Base-by-base conservation (phyloP, 192 early-diverging fungal species). In the Rhizophagus sp. region DNA sequence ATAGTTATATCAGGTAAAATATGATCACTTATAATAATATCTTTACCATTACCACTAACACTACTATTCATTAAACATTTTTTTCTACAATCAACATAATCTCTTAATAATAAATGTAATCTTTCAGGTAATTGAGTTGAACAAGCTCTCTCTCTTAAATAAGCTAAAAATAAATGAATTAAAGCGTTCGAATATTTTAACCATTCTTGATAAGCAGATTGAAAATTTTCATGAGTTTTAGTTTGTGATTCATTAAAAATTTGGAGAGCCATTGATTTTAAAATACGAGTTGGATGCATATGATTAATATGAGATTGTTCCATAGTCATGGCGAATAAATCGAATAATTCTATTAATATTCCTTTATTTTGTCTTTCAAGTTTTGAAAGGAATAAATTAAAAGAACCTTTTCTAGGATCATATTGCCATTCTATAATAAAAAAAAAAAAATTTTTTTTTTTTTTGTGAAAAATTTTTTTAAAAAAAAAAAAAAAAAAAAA, bases 131-230 rank as follows among this genome's bases (percentile, higher is more conserved):
- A 41, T 17, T 25, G 15, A 17, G 33, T 62, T 3, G 17, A 24
- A 61, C 22, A 44, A 30, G 68, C 66, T 39, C 36, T 27, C 24
- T 79, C 78, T 25, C 78, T 39, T 27, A 79, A 52, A 62, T 71
- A 79, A 57, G 78, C 78, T 4, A 79, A 39, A 27, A 71, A 79
- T 27, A 79, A 44, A 71, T 79, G 78, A 19, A 71, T 62, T n/a
- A 68, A 79, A 12, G 78, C 78, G 22, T 79, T 62, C 0, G 78
- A 69, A 62, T 11, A 79, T 71, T 57, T 79, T 62, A 63, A 71
- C 62, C 62, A 79, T 62, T 79, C 68, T 62, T n/a, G 25, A 62
- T 79, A 79, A n/a, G 68, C 78, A 12, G 36, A 33, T 57, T 62
- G 25, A 71, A 79, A 79, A 61, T 49, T 79, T 27, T 62, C 49